These are phyloP conservation scores for Nakazawaea wickerhamii DNA, from an alignment of 805 yeast species.

Conservation along the genomic window DNA sequence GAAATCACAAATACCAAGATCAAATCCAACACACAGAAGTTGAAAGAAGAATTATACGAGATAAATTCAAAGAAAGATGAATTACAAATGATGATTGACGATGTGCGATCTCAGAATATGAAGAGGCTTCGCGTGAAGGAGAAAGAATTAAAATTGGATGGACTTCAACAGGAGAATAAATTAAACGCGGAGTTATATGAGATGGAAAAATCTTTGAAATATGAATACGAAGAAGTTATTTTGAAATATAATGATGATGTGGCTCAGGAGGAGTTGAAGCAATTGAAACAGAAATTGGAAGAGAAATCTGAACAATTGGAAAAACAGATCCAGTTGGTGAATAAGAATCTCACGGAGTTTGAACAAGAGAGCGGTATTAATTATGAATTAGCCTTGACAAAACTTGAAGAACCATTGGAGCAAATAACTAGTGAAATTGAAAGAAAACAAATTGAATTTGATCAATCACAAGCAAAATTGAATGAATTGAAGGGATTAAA, in stretches of 20 bases:
- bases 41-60: slow-evolving; percentile 21
- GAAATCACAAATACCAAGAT: slow-evolving; percentile 16
- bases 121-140: slow-evolving; percentile 14
- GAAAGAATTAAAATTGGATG: slow-evolving; percentile 13
- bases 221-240: slow-evolving; percentile 10
- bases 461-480: neutral
- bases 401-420: slow-evolving; percentile 1
- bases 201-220: slow-evolving; percentile 16
- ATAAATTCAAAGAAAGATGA: slow-evolving; percentile 14
- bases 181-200: slow-evolving; percentile 19
- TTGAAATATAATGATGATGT: slow-evolving; percentile 11
- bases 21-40: slow-evolving; percentile 22
- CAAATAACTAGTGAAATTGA: neutral
- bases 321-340: neutral
- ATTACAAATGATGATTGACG: slow-evolving; percentile 8
- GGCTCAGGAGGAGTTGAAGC: neutral
- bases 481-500: neutral
- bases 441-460: neutral
- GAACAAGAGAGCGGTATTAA: neutral
- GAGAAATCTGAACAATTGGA: neutral
- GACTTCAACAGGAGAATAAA: slow-evolving; percentile 14
- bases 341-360: neutral
- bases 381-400: neutral
- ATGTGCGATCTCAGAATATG: slow-evolving; percentile 9
- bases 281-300: neutral